These are phyloP conservation scores for Colletotrichum tanaceti DNA, from an alignment of 2,329 filamentous ascomycete species.

Conservation along the genomic window DNA sequence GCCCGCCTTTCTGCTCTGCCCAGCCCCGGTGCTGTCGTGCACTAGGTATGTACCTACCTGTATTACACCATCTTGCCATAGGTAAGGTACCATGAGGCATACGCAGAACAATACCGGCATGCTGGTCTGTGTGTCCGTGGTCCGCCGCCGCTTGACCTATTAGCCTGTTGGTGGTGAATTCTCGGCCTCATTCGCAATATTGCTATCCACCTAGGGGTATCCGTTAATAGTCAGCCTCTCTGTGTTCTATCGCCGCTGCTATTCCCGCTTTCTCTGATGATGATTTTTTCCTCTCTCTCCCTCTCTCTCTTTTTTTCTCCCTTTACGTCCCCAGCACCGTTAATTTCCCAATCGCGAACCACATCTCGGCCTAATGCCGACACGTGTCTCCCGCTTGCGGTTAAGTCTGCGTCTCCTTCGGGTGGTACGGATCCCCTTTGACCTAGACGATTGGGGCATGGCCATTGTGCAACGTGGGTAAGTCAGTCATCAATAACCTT, in stretches of 20 bases:
- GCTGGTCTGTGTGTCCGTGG: conserved; percentile 3
- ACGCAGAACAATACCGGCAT: background rate
- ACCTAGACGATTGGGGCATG: conserved; percentile 5
- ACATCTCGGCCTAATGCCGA: conserved; percentile 39
- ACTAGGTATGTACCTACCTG: too few relatives aligned
- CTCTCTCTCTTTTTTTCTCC: background rate
- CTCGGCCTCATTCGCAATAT: conserved; percentile 40
- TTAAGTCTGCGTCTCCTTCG: background rate
- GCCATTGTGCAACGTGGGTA: conserved; percentile 13
- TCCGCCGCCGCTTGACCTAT: conserved; percentile 10
- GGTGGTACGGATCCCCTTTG: conserved; percentile 3
- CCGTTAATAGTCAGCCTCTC: conserved; percentile 7
- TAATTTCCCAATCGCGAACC: conserved; percentile 28
- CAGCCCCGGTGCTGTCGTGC: conserved; percentile 3
- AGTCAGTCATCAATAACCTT: conserved; percentile 15
- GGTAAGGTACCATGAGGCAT: conserved; percentile 4
- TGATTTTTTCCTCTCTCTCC: background rate
- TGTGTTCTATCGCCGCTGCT: conserved; percentile 35
- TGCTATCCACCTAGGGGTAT: conserved; percentile 36
- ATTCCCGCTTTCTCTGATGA: conserved; percentile 30
- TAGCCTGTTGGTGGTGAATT: conserved; percentile 35
- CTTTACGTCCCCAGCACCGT: background rate
- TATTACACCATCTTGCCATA: conserved; percentile 14
- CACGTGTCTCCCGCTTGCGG: conserved; percentile 29
- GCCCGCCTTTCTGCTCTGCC: background rate